Evolutionary conservation across 352 stramenopile genomes (phyloP).

Genomic region (Pythium diclinum): DNA sequence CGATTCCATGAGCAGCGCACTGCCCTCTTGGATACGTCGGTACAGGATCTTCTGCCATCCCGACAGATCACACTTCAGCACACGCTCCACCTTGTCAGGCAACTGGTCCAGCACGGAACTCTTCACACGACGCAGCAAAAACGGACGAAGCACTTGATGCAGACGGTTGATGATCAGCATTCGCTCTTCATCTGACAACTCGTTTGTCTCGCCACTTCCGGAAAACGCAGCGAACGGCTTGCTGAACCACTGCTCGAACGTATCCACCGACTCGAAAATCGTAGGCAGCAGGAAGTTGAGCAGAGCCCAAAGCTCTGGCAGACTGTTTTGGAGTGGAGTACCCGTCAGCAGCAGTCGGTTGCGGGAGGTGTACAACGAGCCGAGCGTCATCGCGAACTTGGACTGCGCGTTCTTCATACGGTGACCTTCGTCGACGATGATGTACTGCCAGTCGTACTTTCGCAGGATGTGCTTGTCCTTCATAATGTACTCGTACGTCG

Average conservation of each 20-base stretch:
- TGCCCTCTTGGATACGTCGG: slow-evolving; percentile 84
- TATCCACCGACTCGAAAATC: slow-evolving; percentile 89
- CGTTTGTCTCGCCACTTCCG: slow-evolving; percentile 71
- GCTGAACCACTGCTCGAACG: slow-evolving; percentile 90
- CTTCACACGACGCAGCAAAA: slow-evolving; percentile 84
- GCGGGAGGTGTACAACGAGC: slow-evolving; percentile 76
- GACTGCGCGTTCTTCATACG: slow-evolving; percentile 91
- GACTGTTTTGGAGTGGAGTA: slow-evolving; percentile 97
- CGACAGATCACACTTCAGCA: slow-evolving; percentile 85
- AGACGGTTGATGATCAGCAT: slow-evolving; percentile 88
- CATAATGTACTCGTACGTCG: slow-evolving; percentile 94
- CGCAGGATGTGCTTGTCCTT: slow-evolving; percentile 88
- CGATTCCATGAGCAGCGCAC: slow-evolving; percentile 75
- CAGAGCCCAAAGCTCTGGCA: slow-evolving; percentile 92
- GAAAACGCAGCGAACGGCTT: slow-evolving; percentile 85
- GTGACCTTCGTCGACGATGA: slow-evolving; percentile 95
- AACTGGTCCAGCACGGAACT: slow-evolving; percentile 83
- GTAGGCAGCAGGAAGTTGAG: slow-evolving; percentile 91
- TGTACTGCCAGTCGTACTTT: slow-evolving; percentile 91
- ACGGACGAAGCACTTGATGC: slow-evolving; percentile 83
- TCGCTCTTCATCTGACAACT: slow-evolving; percentile 85
- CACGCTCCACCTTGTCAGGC: slow-evolving; percentile 84
- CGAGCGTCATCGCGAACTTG: slow-evolving; percentile 88
- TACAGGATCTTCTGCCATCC: slow-evolving; percentile 90
- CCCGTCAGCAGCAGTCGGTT: slow-evolving; percentile 97